Evolutionary conservation across 345 rosid genomes (phyloP).

Genomic region (Salix exigua): DNA sequence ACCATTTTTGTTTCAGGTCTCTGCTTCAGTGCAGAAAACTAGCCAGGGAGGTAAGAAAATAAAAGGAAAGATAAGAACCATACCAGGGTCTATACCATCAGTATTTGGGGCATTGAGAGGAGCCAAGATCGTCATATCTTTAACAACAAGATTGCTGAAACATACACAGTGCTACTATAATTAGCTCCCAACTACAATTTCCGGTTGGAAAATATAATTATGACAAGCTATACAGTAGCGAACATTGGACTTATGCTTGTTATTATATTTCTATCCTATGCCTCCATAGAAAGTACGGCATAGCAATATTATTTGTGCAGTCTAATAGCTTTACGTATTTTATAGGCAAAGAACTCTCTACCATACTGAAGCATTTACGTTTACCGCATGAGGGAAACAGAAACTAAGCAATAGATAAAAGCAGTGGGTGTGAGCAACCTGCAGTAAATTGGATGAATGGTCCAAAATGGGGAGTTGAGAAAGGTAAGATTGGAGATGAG

Average conservation of each 20-base stretch:
- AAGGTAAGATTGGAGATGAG: constrained; percentile 86
- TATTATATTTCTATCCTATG: not conserved
- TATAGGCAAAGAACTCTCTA: not conserved
- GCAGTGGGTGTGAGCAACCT: constrained; percentile 41
- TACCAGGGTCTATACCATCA: constrained; percentile 96
- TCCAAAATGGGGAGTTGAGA: constrained; percentile 92
- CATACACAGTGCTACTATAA: not conserved
- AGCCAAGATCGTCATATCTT: constrained; percentile 81
- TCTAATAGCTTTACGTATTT: not conserved
- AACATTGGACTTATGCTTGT: not conserved
- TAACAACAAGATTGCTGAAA: constrained; percentile 79
- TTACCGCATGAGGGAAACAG: not conserved
- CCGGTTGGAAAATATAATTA: not conserved
- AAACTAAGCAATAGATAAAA: not conserved
- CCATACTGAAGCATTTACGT: not conserved
- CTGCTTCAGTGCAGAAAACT: not conserved
- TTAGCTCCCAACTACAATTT: constrained; percentile 8
- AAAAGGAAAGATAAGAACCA: not conserved
- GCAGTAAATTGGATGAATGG: constrained; percentile 92
- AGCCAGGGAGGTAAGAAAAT: not conserved
- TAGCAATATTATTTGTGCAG: not conserved
- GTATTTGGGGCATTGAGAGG: constrained; percentile 96
- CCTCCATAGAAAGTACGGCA: not conserved
- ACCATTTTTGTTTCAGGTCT: not conserved
- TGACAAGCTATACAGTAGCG: not conserved